Percentiles rank a stretch among this genome's conserved stretches.
These are phyloP conservation scores for Kodamaea plutei DNA, from an alignment of 1,139 yeast species.

Conservation along the genomic window DNA sequence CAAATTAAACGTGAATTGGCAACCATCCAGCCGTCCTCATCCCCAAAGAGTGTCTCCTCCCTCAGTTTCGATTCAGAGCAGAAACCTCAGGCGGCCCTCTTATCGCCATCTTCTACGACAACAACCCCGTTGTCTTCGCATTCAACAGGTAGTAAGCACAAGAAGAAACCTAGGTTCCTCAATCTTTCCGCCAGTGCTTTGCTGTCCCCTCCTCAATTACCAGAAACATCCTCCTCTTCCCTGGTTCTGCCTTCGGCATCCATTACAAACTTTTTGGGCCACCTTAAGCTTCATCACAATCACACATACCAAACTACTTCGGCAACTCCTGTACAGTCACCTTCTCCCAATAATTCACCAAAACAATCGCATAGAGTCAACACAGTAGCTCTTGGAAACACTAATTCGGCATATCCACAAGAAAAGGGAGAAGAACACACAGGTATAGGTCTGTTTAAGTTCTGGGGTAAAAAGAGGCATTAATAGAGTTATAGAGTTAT, in stretches of 20 bases:
- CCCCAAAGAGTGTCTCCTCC: neutral
- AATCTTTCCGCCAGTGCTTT: slow-evolving; percentile 2
- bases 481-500: slow-evolving; percentile 5
- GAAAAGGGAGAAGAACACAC: slow-evolving; percentile 1
- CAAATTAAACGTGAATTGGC: neutral
- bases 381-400: slow-evolving; percentile 1
- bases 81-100: neutral
- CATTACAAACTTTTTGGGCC: slow-evolving; percentile 26
- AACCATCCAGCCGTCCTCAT: too few relatives aligned
- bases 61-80: neutral
- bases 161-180: slow-evolving; percentile 6
- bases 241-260: slow-evolving; percentile 20
- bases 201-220: slow-evolving; percentile 1
- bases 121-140: neutral
- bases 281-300: slow-evolving; percentile 18
- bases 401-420: neutral
- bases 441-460: slow-evolving; percentile 8
- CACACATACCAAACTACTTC: too few relatives aligned
- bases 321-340: slow-evolving; percentile 4
- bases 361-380: neutral
- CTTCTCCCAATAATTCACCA: neutral
- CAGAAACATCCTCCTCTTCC: slow-evolving; percentile 3
- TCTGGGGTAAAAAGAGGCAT: slow-evolving; percentile 14
- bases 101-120: neutral
- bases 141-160: neutral